Evolutionary conservation across 2,329 filamentous ascomycete genomes (phyloP), one percentile per base, ranked within the genome.

Genomic region (Cladosporium sp.): DNA sequence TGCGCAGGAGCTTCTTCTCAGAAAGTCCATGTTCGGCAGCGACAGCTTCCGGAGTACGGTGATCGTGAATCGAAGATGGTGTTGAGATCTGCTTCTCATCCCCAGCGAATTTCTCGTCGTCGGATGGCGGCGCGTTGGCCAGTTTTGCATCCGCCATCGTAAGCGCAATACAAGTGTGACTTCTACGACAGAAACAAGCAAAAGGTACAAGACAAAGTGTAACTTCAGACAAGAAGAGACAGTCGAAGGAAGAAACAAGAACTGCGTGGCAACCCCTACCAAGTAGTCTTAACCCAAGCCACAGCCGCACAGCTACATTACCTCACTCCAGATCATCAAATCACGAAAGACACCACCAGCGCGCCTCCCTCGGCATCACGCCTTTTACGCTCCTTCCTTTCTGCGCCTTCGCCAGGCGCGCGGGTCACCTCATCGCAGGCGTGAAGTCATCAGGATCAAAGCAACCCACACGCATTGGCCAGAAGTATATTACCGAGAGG

Each of bases 1-100:
- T 90, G 11, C 87, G 80, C 7, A 91, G 71, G 1, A 91, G 77
- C 0, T 80, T 78, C 49, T 81, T 84, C 72, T 90, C 88, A 64
- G 86, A 84, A 36, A 89, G 73, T 47, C 71, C 69, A 57, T 68
- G 65, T 54, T 66, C 55, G 1, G 67, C 66, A n/a, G 68, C 69
- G 49, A 71, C 61, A 21, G 70, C 69, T 52, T 52, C 34, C 7
- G 60, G 60, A 6, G 32, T 44, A 3, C 47, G 49, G 3, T 10
- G 32, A 8, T 10, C 32, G 21, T 24, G 30, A 24, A 28, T 30
- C 12, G 62, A 47, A 18, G 61, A 34, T 1, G 49, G 21, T 24
- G 49, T 26, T 11, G 34, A 30, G 24, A 24, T 21, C 18, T 44
- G 44, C 30, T 65, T 60, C 32, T 65, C 64, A 10, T 30, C 24